Evolutionary conservation across 179 eudicot species (phyloP).

Genomic region (Gypsophila paniculata): DNA sequence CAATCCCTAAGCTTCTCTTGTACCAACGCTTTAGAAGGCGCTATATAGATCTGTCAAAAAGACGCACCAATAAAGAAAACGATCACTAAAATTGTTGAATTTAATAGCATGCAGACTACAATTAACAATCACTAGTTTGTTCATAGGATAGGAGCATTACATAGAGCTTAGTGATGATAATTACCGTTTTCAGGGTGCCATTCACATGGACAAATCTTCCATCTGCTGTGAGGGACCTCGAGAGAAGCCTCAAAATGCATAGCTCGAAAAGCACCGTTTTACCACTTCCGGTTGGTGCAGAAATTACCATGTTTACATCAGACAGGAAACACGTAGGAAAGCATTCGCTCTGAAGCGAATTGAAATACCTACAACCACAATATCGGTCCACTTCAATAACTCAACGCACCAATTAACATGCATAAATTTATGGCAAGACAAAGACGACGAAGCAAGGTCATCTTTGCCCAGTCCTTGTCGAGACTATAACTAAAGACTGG

Average conservation of each 20-base stretch:
- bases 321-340: constrained; percentile 75
- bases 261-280: constrained; percentile 95
- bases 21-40: constrained; percentile 95
- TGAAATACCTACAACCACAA: constrained; percentile 61
- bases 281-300: constrained; percentile 99
- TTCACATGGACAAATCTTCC: constrained; percentile 62
- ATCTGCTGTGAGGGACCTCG: constrained; percentile 71
- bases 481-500: neutral
- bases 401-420: neutral
- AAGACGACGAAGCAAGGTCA: neutral
- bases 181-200: constrained; percentile 90
- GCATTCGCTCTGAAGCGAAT: constrained; percentile 99
- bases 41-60: constrained; percentile 62
- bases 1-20: constrained; percentile 96
- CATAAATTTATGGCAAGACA: neutral
- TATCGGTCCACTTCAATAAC: constrained; percentile 10
- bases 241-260: constrained; percentile 88
- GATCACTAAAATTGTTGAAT: neutral
- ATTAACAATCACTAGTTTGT: neutral
- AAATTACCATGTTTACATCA: constrained; percentile 84
- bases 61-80: neutral
- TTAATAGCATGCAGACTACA: neutral
- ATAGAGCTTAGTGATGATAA: constrained; percentile 6
- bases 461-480: neutral
- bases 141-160: neutral